Conservation (phyloP, 305 asterid genomes). For the Fraxinus ornus region DNA sequence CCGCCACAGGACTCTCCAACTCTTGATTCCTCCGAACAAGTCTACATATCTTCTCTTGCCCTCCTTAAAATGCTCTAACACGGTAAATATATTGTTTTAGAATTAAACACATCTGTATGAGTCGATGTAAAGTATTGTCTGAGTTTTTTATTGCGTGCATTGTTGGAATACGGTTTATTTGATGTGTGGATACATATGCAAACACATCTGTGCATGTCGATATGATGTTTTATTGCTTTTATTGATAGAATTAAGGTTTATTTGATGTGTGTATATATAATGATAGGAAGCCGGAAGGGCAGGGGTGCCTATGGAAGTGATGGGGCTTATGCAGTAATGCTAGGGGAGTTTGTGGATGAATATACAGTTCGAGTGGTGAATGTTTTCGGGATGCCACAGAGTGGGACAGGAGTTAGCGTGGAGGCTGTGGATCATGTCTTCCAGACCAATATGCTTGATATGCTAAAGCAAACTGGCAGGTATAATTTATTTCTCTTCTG, state of each 20-base stretch:
- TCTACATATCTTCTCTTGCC: conserved; percentile 90
- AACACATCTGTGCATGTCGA: background rate
- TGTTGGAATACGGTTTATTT: background rate
- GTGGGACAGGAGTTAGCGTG: conserved; percentile 97
- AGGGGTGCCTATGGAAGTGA: conserved; percentile 97
- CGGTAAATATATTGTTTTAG: conserved; percentile 66
- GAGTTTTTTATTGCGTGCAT: background rate
- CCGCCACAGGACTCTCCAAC: conserved; percentile 93
- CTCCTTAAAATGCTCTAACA: conserved; percentile 96
- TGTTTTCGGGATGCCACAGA: conserved; percentile 98
- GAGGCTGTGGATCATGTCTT: conserved; percentile 97
- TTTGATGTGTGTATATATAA: conserved; percentile 17
- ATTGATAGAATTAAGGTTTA: conserved; percentile 17
- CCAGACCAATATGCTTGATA: conserved; percentile 97
- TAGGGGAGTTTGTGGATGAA: conserved; percentile 95
- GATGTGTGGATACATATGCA: background rate
- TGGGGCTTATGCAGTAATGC: conserved; percentile 77
- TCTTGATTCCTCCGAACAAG: conserved; percentile 90
- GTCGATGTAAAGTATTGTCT: background rate
- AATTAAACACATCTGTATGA: background rate
- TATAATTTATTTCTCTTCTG: conserved; percentile 8
- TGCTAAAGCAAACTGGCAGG: conserved; percentile 99
- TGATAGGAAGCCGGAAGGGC: conserved; percentile 56
- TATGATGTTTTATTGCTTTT: background rate
- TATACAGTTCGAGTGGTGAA: conserved; percentile 93